These are phyloP conservation scores for Samsoniella hepiali DNA, from an alignment of 2,329 filamentous ascomycete species.

Conservation along the genomic window DNA sequence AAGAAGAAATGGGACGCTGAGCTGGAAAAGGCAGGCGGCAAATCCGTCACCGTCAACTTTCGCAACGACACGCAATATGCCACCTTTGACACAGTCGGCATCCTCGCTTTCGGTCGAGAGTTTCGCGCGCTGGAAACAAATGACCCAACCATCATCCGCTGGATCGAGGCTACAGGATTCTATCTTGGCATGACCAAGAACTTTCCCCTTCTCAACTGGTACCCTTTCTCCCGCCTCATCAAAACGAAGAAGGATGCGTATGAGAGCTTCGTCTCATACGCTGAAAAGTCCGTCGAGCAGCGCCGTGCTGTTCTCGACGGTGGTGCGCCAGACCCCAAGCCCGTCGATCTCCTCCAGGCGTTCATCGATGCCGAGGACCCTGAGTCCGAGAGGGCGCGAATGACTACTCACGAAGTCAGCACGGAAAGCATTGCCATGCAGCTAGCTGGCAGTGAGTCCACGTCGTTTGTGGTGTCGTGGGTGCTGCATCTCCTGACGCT, in stretches of 20 bases:
- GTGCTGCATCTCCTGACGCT: constrained; percentile 13
- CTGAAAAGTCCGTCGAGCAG: constrained; percentile 3
- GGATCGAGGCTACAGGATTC: constrained; percentile 14
- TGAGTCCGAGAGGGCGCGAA: not conserved
- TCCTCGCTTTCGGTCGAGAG: not conserved
- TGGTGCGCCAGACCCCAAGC: not conserved
- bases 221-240: constrained; percentile 4
- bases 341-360: constrained; percentile 10
- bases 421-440: constrained; percentile 17
- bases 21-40: not conserved
- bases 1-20: constrained; percentile 8
- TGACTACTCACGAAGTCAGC: constrained; percentile 10
- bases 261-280: constrained; percentile 10
- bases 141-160: constrained; percentile 12
- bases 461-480: constrained; percentile 13
- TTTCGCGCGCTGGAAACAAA: constrained; percentile 4
- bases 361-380: constrained; percentile 13
- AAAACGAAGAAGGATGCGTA: constrained; percentile 1
- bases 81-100: constrained; percentile 13
- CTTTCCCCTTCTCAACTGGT: constrained; percentile 8
- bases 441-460: constrained; percentile 13
- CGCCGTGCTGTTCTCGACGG: not conserved
- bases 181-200: constrained; percentile 14
- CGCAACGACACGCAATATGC: constrained; percentile 16
- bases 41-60: constrained; percentile 7